phyloP scores from a whole-genome alignment of 1,284 basidiomycete genomes.

The Ganoderma multipileum region DNA sequence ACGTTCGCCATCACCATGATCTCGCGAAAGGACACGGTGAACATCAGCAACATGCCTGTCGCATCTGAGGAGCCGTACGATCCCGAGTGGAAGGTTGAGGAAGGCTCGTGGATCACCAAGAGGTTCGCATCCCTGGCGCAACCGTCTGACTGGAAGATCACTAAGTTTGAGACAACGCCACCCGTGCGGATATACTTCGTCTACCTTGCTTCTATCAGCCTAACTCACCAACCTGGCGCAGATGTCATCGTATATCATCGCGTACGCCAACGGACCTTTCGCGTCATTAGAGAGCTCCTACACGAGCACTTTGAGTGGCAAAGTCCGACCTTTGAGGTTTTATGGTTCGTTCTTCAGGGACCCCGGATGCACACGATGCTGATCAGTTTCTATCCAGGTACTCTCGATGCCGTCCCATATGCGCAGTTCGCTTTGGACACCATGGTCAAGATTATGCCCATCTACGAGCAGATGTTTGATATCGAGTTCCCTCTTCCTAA shows the following conservation, averaged over 20 bases:
- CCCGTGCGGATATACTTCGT: conserved; percentile 39
- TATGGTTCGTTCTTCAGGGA: conserved; percentile 57
- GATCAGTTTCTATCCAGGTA: conserved; percentile 55
- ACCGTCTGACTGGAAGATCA: conserved; percentile 70
- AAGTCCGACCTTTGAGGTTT: conserved; percentile 82
- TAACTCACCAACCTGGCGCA: conserved; percentile 23
- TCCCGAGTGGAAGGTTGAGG: not conserved
- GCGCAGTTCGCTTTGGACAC: conserved; percentile 88
- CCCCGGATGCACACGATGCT: not conserved
- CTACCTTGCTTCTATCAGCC: not conserved
- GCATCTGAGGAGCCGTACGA: conserved; percentile 54
- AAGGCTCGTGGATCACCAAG: conserved; percentile 14
- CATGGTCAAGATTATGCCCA: conserved; percentile 86
- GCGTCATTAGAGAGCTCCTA: conserved; percentile 78
- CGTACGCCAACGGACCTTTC: conserved; percentile 90
- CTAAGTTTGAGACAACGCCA: conserved; percentile 79
- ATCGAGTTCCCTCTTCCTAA: conserved; percentile 94
- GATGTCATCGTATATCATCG: conserved; percentile 93
- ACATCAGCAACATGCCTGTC: conserved; percentile 88
- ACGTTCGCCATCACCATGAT: conserved; percentile 87
- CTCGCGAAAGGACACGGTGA: conserved; percentile 76
- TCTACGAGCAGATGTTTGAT: conserved; percentile 90
- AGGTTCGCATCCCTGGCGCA: conserved; percentile 8
- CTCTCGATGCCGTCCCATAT: conserved; percentile 84
- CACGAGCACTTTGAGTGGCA: conserved; percentile 82